Evolutionary conservation across 768 basidiomycete species (phyloP).

Genomic region (Tylopilus balloui): DNA sequence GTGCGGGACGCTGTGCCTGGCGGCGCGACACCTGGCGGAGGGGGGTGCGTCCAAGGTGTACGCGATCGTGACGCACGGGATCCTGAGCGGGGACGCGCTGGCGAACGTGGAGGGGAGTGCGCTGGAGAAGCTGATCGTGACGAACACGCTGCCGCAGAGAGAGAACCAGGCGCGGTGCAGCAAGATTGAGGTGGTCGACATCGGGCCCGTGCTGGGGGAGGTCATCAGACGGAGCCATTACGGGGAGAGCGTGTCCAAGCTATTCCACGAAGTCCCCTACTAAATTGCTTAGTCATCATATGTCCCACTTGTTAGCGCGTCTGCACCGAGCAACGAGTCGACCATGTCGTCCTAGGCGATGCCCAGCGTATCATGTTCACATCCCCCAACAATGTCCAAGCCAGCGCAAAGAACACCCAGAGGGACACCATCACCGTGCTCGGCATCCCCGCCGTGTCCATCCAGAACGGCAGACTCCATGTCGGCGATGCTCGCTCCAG

Average conservation of each 20-base stretch:
- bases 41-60: conserved; percentile 83
- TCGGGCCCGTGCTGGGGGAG: conserved; percentile 92
- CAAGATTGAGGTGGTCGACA: conserved; percentile 92
- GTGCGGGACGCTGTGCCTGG: conserved; percentile 89
- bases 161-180: conserved; percentile 65
- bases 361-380: conserved; percentile 34
- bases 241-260: conserved; percentile 88
- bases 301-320: too few relatives aligned
- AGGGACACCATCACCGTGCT: conserved; percentile 65
- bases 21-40: conserved; percentile 83
- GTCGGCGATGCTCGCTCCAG: conserved; percentile 72
- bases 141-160: conserved; percentile 93
- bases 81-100: conserved; percentile 87
- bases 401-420: conserved; percentile 20
- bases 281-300: conserved; percentile 34
- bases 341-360: too few relatives aligned
- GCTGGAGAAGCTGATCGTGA: conserved; percentile 93
- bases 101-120: conserved; percentile 64
- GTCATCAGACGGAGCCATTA: conserved; percentile 95
- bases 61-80: conserved; percentile 95
- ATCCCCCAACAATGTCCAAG: conserved; percentile 29
- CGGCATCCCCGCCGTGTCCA: conserved; percentile 73
- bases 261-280: conserved; percentile 88
- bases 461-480: conserved; percentile 62
- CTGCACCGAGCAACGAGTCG: too few relatives aligned